Base-by-base conservation (phyloP, 192 early-diverging fungal genomes). In the Coemansia sp. region DNA sequence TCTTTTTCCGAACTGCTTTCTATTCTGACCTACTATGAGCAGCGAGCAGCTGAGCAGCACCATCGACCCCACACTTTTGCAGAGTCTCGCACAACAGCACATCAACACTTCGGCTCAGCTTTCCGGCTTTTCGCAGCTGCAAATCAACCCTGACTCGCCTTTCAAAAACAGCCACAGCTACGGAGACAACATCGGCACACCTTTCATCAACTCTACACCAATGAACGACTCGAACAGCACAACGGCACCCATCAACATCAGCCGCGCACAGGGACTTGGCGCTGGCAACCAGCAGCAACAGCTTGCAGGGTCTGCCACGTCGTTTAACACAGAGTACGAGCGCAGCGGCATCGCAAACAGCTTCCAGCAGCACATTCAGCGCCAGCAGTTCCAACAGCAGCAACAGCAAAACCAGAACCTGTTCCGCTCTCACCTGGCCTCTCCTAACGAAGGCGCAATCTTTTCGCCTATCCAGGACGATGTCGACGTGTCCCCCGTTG, bases 301-400 rank as follows among this genome's bases (percentile, higher is more conserved):
- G 61, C 16, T 64, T 14, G 62, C 54, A 65, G 69, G 63, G 49
- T 67, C 68, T 4, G 68, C 74, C 25, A 65, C 74, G 28, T 80
- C 77, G 34, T 80, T 80, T 68, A 68, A 68, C 61, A 73, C 71
- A 22, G 77, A 80, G 61, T 72, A 80, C 58, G 77, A 75, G 52
- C 77, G 72, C 69, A 70, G 72, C 50, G 72, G 72, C 33, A 60
- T 80, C 40, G 77, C 73, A 56, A 71, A 60, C 73, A 79, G 70
- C 77, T 77, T 69, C 71, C 76, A 79, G 71, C 82, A 78, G 64
- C 82, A 78, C 60, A 74, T 72, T 29, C 80, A 80, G 52, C 80
- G 80, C 67, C 75, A 83, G 62, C 74, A 83, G 30, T 60, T 60
- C 48, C 63, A 65, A 49, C 65, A 63, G 60, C 68, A 76, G 65